phyloP scores from a whole-genome alignment of 176 grass and related monocot species.

The Oryza nivara region DNA sequence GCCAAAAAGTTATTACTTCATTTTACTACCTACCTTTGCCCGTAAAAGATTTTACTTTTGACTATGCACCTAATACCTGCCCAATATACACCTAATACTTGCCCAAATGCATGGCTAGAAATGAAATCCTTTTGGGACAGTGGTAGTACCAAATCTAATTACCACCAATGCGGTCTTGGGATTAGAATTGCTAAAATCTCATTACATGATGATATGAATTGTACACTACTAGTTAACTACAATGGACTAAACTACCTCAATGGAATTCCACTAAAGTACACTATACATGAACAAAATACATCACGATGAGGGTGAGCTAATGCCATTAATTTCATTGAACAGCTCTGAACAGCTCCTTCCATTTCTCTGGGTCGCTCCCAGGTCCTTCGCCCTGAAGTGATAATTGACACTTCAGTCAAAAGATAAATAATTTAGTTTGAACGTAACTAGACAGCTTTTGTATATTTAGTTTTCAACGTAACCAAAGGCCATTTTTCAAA shows the following conservation, averaged over 20 bases:
- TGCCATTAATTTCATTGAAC: conserved; percentile 48
- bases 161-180: no score
- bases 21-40: no score
- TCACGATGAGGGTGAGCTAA: background rate
- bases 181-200: conserved; percentile 7
- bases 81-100: no score
- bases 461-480: background rate
- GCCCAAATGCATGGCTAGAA: no score
- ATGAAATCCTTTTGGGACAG: no score
- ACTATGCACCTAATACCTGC: no score
- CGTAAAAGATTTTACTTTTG: no score
- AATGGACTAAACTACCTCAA: background rate
- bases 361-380: conserved; percentile 70
- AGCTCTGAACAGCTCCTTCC: conserved; percentile 73
- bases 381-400: conserved; percentile 81
- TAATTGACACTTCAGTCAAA: conserved; percentile 17
- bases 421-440: background rate
- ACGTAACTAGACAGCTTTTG: background rate
- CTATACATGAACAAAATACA: background rate
- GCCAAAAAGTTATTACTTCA: no score
- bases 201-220: background rate
- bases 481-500: background rate
- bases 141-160: no score
- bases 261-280: background rate
- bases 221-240: background rate